Evolutionary conservation across 306 rosid genomes (phyloP).

Genomic region (Rosa rugosa): DNA sequence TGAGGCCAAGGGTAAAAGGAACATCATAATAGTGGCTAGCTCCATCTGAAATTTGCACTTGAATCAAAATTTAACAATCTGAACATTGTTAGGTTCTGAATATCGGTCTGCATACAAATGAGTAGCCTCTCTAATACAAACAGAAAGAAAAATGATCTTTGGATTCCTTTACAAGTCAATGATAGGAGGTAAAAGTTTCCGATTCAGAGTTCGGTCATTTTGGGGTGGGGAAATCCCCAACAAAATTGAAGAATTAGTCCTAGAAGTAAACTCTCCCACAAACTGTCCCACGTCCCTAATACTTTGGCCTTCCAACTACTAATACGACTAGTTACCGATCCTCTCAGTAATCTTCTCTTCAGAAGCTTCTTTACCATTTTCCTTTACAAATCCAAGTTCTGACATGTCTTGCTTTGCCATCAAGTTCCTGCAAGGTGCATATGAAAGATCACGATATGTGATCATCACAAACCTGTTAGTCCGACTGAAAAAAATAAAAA

Average conservation of each 20-base stretch:
- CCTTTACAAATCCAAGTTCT: conserved; percentile 78
- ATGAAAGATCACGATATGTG: conserved; percentile 17
- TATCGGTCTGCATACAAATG: background rate
- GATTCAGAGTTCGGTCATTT: background rate
- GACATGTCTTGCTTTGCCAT: conserved; percentile 97
- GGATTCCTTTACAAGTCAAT: background rate
- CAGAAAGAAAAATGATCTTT: background rate
- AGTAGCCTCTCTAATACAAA: background rate
- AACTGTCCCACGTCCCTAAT: background rate
- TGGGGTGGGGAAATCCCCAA: background rate
- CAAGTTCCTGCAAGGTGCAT: conserved; percentile 68
- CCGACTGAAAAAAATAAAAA: background rate
- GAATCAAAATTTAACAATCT: background rate
- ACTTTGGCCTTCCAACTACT: background rate
- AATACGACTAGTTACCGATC: conserved; percentile 31
- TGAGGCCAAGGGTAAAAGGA: no score
- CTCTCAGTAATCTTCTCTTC: conserved; percentile 30
- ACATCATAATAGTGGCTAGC: background rate
- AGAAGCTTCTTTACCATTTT: conserved; percentile 18
- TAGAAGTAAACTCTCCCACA: background rate
- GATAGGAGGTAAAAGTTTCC: background rate
- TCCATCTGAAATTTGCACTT: background rate
- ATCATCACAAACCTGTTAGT: background rate
- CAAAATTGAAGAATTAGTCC: background rate
- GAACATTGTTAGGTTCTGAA: background rate